Base-by-base conservation (phyloP, 2,329 filamentous ascomycete genomes). In the Pestalotiopsis fici region DNA sequence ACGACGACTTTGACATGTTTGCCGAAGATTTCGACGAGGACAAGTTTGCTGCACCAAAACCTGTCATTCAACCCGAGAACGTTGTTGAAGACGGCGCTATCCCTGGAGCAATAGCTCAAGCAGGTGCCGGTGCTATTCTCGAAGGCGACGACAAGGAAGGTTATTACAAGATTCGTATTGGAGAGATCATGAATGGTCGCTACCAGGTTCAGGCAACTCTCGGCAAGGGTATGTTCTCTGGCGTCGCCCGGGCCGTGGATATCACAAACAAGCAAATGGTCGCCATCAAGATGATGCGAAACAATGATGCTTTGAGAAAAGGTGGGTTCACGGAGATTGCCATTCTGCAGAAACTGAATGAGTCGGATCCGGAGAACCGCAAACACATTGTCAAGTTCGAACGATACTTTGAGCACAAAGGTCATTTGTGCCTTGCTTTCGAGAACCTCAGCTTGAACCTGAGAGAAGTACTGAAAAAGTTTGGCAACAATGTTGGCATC, bases 211-310 rank as follows among this genome's bases (percentile, higher is more conserved):
- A 95, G 78, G 90, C 95, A 67, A 91, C 91, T 64, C 86, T 99
- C 25, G 96, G 96, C 70, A 94, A 93, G 79, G 96, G 96, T 74
- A 97, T 98, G 87, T 99, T 98, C 78, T 97, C 96, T 0, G 94
- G 94, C 9, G 96, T 99, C n/a, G 94, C 96, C 65, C 90, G 94
- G 71, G 96, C 96, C 25, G 87, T 89, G 70, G 95, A 98, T 79
- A 87, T 91, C 25, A 89, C 88, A 61, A 93, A 87, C 67, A 91
- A 90, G 74, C 88, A 88, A 73, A 79, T 92, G n/a, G 95, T 98
- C 37, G 96, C 96, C 27, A 93, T 99, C 85, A 99, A 99, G 82
- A 96, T 99, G 74, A 97, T 98, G 80, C 93, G 96, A 70, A 97
- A 97, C 79, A 98, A 99, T 75, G 95, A 97, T 76, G 93, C 93